Percentiles rank a stretch among this genome's conserved stretches.
Evolutionary conservation across 306 rosid genomes (phyloP).

Genomic region (Fragaria iinumae): DNA sequence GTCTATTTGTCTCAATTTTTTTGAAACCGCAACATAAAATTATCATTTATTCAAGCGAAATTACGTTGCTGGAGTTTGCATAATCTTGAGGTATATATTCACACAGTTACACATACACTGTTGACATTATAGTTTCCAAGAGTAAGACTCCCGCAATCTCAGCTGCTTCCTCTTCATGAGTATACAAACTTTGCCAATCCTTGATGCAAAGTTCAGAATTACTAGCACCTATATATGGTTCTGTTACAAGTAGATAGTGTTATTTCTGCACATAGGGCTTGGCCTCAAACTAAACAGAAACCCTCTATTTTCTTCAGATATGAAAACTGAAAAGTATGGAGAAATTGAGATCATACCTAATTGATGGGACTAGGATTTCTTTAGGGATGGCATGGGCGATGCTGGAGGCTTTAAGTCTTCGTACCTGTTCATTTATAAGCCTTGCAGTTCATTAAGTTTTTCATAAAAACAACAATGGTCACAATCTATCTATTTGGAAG

Average conservation of each 20-base stretch:
- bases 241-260: conserved; percentile 22
- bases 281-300: conserved; percentile 9
- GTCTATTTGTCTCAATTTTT: neutral
- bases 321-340: neutral
- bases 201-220: conserved; percentile 5
- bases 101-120: neutral
- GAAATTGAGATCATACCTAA: conserved; percentile 34
- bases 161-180: conserved; percentile 25
- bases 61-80: neutral
- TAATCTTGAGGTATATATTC: neutral
- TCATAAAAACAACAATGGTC: neutral
- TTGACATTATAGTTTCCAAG: neutral
- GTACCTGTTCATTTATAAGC: conserved; percentile 49
- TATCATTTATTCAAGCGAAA: neutral
- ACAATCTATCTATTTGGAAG: neutral
- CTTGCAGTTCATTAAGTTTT: neutral
- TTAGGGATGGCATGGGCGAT: conserved; percentile 61
- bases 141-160: conserved; percentile 23
- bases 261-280: conserved; percentile 12
- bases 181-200: neutral
- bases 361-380: conserved; percentile 32
- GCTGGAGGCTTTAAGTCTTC: conserved; percentile 96
- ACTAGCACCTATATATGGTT: conserved; percentile 18
- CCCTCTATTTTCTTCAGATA: neutral
- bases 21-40: neutral